phyloP scores from a whole-genome alignment of 345 rosid genomes.

The Cochlearia excelsa region DNA sequence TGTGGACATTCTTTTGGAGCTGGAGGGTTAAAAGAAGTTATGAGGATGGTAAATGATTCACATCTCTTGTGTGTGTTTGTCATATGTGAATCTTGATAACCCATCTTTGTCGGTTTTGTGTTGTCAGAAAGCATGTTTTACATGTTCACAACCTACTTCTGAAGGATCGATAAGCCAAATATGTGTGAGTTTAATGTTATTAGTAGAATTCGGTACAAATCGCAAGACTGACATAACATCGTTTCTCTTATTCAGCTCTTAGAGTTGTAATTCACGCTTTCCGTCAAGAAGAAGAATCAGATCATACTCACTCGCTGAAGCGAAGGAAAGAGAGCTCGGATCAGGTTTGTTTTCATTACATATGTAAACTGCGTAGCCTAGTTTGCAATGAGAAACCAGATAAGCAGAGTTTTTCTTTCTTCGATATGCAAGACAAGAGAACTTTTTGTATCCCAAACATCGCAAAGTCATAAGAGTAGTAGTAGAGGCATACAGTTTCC shows the following conservation, averaged over 20 bases:
- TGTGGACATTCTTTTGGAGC: conserved; percentile 93
- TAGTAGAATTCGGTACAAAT: not conserved
- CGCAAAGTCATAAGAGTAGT: conserved; percentile 48
- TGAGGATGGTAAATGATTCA: conserved; percentile 50
- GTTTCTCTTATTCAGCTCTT: conserved; percentile 50
- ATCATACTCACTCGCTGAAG: conserved; percentile 52
- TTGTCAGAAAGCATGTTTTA: conserved; percentile 72
- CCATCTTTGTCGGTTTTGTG: conserved; percentile 25
- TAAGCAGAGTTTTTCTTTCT: conserved; percentile 2
- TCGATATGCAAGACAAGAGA: conserved; percentile 53
- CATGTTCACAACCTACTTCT: conserved; percentile 61
- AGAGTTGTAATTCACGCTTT: conserved; percentile 79
- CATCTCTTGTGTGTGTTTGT: not conserved
- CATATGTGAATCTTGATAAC: conserved; percentile 10
- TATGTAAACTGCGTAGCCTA: not conserved
- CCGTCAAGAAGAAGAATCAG: conserved; percentile 61
- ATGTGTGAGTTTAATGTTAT: conserved; percentile 54
- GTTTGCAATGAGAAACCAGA: not conserved
- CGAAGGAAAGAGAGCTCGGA: conserved; percentile 70
- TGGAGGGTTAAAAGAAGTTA: conserved; percentile 59
- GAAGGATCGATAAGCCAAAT: conserved; percentile 75
- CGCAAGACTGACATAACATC: not conserved
- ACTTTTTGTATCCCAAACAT: conserved; percentile 42
- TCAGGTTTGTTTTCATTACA: conserved; percentile 48
- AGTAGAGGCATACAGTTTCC: conserved; percentile 85